Conservation (phyloP, 2,329 filamentous ascomycete species). For the Periconia sp. region DNA sequence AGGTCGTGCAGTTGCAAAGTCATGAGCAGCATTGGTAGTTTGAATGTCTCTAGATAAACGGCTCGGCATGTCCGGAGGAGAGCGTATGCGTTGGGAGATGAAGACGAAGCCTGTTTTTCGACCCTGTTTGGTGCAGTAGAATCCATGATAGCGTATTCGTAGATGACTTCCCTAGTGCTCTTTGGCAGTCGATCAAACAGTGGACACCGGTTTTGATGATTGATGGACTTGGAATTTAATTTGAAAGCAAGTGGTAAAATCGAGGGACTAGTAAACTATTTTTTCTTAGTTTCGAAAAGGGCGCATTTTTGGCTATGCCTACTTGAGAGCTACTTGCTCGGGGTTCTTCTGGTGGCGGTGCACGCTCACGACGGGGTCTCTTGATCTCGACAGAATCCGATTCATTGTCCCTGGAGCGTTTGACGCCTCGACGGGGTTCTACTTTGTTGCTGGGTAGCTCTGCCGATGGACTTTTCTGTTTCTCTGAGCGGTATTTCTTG, state of each 20-base stretch:
- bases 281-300: too few relatives aligned
- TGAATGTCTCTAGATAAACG: conserved; percentile 16
- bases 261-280: background rate
- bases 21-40: conserved; percentile 14
- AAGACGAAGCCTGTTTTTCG: background rate
- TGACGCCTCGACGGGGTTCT: too few relatives aligned
- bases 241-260: background rate
- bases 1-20: conserved; percentile 4
- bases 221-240: background rate
- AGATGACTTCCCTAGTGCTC: background rate
- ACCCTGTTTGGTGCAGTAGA: background rate
- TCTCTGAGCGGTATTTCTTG: background rate
- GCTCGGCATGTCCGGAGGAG: conserved; percentile 14
- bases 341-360: too few relatives aligned
- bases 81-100: conserved; percentile 9
- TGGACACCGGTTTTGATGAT: background rate
- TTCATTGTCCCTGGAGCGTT: too few relatives aligned
- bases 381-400: too few relatives aligned
- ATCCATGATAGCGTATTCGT: background rate
- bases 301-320: too few relatives aligned
- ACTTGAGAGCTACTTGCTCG: too few relatives aligned
- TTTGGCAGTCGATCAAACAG: background rate
- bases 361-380: too few relatives aligned
- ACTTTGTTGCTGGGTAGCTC: too few relatives aligned
- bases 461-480: background rate